Evolutionary conservation across 352 stramenopile genomes (phyloP).

Genomic region (Globisporangium sylvaticum): DNA sequence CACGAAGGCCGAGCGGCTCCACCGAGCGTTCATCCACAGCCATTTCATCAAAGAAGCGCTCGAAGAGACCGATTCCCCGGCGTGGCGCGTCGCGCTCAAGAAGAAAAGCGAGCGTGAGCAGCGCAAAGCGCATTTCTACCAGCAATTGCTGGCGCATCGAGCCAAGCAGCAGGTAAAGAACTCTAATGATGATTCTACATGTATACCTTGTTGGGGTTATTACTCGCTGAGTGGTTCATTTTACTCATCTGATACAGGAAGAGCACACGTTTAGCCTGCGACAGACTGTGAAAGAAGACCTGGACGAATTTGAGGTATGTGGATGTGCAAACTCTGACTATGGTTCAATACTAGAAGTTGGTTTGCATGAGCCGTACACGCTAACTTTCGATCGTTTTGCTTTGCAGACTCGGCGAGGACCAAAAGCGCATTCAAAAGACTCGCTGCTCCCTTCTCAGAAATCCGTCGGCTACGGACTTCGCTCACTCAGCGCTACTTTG

Average conservation of each 20-base stretch:
- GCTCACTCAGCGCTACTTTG: constrained; percentile 53
- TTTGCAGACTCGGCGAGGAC: constrained; percentile 8
- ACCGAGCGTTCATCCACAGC: constrained; percentile 63
- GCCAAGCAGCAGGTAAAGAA: constrained; percentile 32
- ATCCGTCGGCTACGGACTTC: constrained; percentile 61
- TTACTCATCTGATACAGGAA: constrained; percentile 22
- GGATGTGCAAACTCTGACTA: neutral
- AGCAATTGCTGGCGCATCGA: constrained; percentile 42
- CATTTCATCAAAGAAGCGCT: constrained; percentile 71
- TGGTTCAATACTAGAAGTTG: neutral
- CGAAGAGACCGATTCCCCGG: constrained; percentile 63
- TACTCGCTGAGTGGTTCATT: neutral
- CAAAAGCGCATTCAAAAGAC: constrained; percentile 1
- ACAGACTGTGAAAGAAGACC: constrained; percentile 38
- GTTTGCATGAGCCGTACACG: neutral
- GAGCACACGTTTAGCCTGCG: constrained; percentile 51
- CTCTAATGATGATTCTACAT: too few species aligned
- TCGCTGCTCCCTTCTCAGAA: constrained; percentile 24
- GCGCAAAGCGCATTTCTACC: constrained; percentile 50
- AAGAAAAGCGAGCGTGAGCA: constrained; percentile 61
- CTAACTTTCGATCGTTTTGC: neutral
- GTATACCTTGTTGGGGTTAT: neutral
- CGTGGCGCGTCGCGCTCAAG: constrained; percentile 54
- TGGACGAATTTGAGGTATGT: constrained; percentile 57
- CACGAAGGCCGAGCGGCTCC: constrained; percentile 67